phyloP scores from a whole-genome alignment of 2,329 filamentous ascomycete genomes.

The Botrytis medusae region DNA sequence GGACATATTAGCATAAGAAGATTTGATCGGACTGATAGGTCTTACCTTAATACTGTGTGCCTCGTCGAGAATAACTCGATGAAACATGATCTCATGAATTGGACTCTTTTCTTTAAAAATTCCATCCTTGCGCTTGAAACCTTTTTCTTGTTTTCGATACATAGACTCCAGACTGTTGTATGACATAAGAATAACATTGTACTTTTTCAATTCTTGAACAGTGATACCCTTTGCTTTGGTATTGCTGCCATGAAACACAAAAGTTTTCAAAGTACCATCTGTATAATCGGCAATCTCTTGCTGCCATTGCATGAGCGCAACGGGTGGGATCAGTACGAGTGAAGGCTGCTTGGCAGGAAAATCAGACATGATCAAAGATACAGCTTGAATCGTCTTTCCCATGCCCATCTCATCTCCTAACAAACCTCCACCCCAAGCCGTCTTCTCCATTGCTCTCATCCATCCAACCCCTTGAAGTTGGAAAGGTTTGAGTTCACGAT shows the following conservation, averaged over 20 bases:
- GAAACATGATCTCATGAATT: slow-evolving; percentile 84
- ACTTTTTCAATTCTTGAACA: slow-evolving; percentile 72
- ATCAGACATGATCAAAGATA: slow-evolving; percentile 97
- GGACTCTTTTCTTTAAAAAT: slow-evolving; percentile 76
- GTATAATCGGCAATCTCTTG: slow-evolving; percentile 79
- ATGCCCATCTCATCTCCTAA: slow-evolving; percentile 98
- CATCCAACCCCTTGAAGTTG: slow-evolving; percentile 91
- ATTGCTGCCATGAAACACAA: slow-evolving; percentile 88
- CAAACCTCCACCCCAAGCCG: slow-evolving; percentile 81
- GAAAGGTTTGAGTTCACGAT: slow-evolving; percentile 83
- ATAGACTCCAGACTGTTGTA: slow-evolving; percentile 91
- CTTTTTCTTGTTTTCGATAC: slow-evolving; percentile 88
- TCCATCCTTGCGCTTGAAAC: slow-evolving; percentile 77
- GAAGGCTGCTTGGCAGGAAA: slow-evolving; percentile 81
- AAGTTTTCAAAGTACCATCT: slow-evolving; percentile 82
- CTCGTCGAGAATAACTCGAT: slow-evolving; percentile 91
- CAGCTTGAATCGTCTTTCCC: slow-evolving; percentile 97
- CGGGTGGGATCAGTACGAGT: slow-evolving; percentile 86
- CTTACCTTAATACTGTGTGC: slow-evolving; percentile 85
- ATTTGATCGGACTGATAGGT: not conserved
- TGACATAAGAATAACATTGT: slow-evolving; percentile 95
- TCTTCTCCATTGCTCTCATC: slow-evolving; percentile 90
- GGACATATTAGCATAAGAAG: slow-evolving; percentile 23
- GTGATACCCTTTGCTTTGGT: slow-evolving; percentile 76
- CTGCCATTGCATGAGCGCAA: slow-evolving; percentile 95